phyloP scores from a whole-genome alignment of 352 stramenopile species.

The Phytophthora lateralis region DNA sequence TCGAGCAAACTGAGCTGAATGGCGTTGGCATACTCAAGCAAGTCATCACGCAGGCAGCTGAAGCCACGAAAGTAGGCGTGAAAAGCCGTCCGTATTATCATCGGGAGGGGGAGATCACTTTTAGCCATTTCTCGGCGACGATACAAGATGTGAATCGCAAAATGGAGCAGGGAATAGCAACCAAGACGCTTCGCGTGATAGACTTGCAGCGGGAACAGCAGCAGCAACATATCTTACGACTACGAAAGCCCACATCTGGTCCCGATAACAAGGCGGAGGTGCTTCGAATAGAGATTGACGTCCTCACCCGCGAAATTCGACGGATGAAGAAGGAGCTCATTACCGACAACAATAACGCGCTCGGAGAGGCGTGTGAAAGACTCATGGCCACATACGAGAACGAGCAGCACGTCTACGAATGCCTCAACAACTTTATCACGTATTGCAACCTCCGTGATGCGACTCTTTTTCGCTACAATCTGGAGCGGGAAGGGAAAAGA shows the following conservation, averaged over 20 bases:
- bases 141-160: conserved; percentile 69
- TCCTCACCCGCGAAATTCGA: conserved; percentile 53
- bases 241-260: conserved; percentile 6
- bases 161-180: conserved; percentile 67
- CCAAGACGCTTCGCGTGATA: conserved; percentile 58
- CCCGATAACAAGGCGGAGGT: conserved; percentile 24
- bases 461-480: conserved; percentile 53
- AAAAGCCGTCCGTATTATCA: conserved; percentile 22
- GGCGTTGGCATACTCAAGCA: conserved; percentile 53
- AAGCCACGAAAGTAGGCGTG: conserved; percentile 42
- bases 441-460: conserved; percentile 53
- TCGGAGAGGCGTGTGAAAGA: conserved; percentile 59
- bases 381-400: conserved; percentile 76
- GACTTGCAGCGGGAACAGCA: conserved; percentile 48
- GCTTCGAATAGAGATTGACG: conserved; percentile 61
- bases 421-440: conserved; percentile 62
- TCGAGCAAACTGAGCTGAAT: conserved; percentile 57
- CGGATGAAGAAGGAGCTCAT: conserved; percentile 62
- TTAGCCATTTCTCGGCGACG: conserved; percentile 59
- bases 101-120: conserved; percentile 68
- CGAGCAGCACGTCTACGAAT: conserved; percentile 77
- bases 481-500: conserved; percentile 56
- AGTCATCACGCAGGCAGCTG: conserved; percentile 49
- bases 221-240: conserved; percentile 18
- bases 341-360: conserved; percentile 46